Evolutionary conservation across 73 alveolate species (phyloP), one percentile per base, ranked within the genome.

Genomic region (Symbiodinium natans): DNA sequence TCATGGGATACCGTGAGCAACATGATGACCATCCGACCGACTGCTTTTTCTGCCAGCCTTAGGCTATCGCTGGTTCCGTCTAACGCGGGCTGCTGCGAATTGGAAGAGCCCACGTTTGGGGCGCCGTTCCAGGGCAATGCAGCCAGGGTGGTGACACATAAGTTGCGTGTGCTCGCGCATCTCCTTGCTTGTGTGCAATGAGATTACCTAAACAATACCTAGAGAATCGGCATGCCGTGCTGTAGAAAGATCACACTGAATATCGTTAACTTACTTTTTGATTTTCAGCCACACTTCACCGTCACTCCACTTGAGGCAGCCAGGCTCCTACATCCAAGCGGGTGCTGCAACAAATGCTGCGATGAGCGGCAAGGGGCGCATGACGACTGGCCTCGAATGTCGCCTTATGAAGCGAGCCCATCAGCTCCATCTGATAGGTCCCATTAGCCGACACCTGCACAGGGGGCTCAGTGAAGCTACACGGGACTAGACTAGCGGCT

Each of bases 401-500:
- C 29, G 83, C 83, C 41, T 33, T 29, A 31, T 73, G 83, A 7
- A 73, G 83, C n/a, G 41, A 29, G 83, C 83, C 83, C 83, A 73
- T 73, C 83, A 73, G 83, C 83, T 73, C 83, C 83, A 73, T 73
- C 83, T 73, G 42, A 41, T 31, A 29, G 27, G 83, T 33, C 41
- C 83, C 83, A 10, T 73, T 73, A 27, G 42, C 15, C 23, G 29
- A 21, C 10, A 73, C 83, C 83, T 73, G 83, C 39, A 11, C 36
- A 48, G 17, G 63, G n/a, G n/a, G n/a, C n/a, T n/a, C n/a, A n/a
- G n/a, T n/a, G n/a, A n/a, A n/a, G n/a, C n/a, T n/a, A n/a, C n/a
- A n/a, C n/a, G n/a, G n/a, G n/a, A n/a, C n/a, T n/a, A n/a, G n/a
- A n/a, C n/a, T n/a, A n/a, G n/a, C n/a, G n/a, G n/a, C n/a, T n/a